Percentiles rank a stretch among this genome's conserved stretches.
phyloP scores from a whole-genome alignment of 2,329 filamentous ascomycete genomes.

The Diaporthe australafricana region DNA sequence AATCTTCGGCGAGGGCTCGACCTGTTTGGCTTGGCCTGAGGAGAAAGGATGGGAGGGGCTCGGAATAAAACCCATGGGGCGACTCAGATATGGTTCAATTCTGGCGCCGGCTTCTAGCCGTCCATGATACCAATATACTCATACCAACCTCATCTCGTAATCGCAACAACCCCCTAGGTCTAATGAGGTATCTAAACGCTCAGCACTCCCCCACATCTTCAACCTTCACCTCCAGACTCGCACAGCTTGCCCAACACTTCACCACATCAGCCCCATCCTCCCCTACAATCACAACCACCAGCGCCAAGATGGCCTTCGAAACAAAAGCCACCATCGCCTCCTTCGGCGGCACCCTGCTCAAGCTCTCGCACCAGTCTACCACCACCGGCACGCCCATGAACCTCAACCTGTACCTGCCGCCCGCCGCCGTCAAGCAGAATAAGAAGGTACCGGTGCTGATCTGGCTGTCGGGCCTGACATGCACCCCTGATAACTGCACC shows the following conservation, averaged over 20 bases:
- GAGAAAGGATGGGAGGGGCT: not conserved
- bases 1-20: constrained; percentile 15
- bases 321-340: constrained; percentile 89
- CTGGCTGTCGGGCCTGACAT: constrained; percentile 94
- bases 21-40: constrained; percentile 19
- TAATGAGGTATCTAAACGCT: constrained; percentile 34
- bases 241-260: constrained; percentile 33
- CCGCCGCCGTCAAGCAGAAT: constrained; percentile 66
- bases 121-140: constrained; percentile 28
- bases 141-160: constrained; percentile 4
- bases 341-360: constrained; percentile 94
- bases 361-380: constrained; percentile 86
- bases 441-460: constrained; percentile 85
- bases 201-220: constrained; percentile 20
- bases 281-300: not conserved
- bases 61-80: constrained; percentile 11
- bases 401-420: constrained; percentile 91
- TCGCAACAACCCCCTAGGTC: not conserved
- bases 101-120: not conserved
- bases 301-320: constrained; percentile 79
- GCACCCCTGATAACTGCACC: constrained; percentile 87
- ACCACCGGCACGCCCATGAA: constrained; percentile 89
- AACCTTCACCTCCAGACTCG: constrained; percentile 29
- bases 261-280: constrained; percentile 7
- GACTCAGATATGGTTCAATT: too few relatives aligned